phyloP scores from a whole-genome alignment of 768 basidiomycete genomes.

The Boletus tomentosulus region DNA sequence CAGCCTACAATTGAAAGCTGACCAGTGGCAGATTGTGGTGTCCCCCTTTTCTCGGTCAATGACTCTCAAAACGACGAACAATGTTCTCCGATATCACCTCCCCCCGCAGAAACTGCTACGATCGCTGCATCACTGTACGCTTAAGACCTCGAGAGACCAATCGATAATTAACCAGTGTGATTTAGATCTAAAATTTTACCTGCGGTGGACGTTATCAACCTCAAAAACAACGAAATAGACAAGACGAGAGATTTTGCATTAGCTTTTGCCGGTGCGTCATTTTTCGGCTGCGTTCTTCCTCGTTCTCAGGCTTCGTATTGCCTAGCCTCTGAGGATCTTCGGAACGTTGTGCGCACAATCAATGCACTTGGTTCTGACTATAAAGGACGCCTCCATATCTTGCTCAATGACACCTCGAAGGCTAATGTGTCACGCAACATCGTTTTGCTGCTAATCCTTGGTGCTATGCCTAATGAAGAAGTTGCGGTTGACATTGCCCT shows the following conservation, averaged over 20 bases:
- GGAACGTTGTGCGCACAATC: constrained; percentile 40
- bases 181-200: constrained; percentile 21
- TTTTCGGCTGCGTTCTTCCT: no score
- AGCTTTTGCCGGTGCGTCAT: constrained; percentile 17
- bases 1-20: neutral
- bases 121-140: constrained; percentile 21
- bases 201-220: constrained; percentile 29
- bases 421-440: constrained; percentile 36
- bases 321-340: constrained; percentile 44
- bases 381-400: constrained; percentile 34
- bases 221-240: constrained; percentile 20
- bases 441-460: constrained; percentile 38
- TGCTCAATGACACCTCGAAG: constrained; percentile 40
- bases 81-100: neutral
- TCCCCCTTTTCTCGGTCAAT: neutral
- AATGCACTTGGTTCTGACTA: constrained; percentile 40
- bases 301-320: neutral
- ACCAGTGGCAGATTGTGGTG: constrained; percentile 13
- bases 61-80: constrained; percentile 2
- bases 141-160: constrained; percentile 6
- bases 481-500: constrained; percentile 41
- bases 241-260: constrained; percentile 19
- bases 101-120: neutral
- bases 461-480: constrained; percentile 26
- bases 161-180: neutral